Base-by-base conservation (phyloP, 2,329 filamentous ascomycete species). In the Didymella lethalis region DNA sequence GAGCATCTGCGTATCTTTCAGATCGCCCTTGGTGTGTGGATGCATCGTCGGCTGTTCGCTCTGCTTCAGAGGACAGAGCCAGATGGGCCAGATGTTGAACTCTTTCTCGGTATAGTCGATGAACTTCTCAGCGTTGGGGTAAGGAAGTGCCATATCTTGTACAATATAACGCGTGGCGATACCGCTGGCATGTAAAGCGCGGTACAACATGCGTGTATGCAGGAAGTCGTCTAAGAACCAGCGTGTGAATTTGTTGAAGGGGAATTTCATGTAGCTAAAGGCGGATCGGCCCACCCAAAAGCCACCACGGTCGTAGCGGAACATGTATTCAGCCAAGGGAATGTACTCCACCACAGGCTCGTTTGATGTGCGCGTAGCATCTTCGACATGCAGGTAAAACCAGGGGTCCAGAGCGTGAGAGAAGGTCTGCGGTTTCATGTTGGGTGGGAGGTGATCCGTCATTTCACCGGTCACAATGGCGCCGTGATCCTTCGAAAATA, bases 231-330 rank as follows among this genome's bases (percentile, higher is more conserved):
- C 84, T 4, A 90, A 79, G n/a, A 85, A 71, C 68, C 80, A 84
- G 20, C 88, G 83, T 0, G 87, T 90, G 64, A 85, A 73, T 34
- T 83, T 80, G 77, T 88, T 90, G 75, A 90, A 90, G 0, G 88
- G 88, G 47, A 78, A 84, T 34, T 83, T 69, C 73, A 90, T 90
- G 75, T 90, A 90, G 23, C 78, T 74, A 75, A 88, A 90, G 2
- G 87, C 85, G 57, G 87, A 85, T 23, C 78, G 78, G 10, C 85
- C 88, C 3, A 85, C 85, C 88, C 88, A 91, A 77, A 90, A 90
- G 2, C 84, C 87, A 46, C 87, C 88, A 34, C 88, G 83, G 71
- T 91, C 88, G 76, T 89, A 90, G 16, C 88, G 84, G 75, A 91
- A 91, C 59, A 90, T 83, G 73, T 91, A 91, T 68, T 90, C 88